Evolutionary conservation across 2,329 filamentous ascomycete genomes (phyloP).

Genomic region (Botrytis byssoidea): DNA sequence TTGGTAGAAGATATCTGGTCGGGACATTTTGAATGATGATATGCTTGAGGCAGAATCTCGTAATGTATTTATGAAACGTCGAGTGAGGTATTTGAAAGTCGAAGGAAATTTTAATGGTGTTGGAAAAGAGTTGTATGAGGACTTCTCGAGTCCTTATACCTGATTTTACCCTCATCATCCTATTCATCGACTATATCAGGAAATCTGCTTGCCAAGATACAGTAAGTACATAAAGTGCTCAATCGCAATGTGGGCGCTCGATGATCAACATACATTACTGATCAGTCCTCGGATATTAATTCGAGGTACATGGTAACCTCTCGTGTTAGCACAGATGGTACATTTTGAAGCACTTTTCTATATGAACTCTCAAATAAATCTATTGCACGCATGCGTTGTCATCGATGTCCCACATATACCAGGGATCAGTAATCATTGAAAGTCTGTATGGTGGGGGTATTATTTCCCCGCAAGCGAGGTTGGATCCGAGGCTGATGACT

Average conservation of each 20-base stretch:
- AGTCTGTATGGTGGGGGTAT: background rate
- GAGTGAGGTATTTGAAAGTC: background rate
- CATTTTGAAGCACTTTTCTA: background rate
- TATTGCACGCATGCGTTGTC: background rate
- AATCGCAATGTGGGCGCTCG: background rate
- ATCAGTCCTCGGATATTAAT: background rate
- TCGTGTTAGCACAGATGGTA: background rate
- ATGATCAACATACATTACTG: background rate
- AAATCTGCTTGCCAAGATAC: background rate
- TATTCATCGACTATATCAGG: background rate
- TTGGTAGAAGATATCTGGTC: slow-evolving; percentile 21
- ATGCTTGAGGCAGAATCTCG: too few relatives aligned
- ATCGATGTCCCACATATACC: background rate
- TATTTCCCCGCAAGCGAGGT: background rate
- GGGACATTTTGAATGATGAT: slow-evolving; percentile 3
- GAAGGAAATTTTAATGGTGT: background rate
- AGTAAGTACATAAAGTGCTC: too few relatives aligned
- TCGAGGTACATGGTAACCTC: background rate
- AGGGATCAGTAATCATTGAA: slow-evolving; percentile 8
- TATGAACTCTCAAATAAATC: background rate
- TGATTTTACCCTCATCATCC: background rate
- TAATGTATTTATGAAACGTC: background rate
- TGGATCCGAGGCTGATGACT: slow-evolving; percentile 15
- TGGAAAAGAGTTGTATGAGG: background rate
- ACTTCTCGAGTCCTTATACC: background rate